These are phyloP conservation scores for Cystobasidiaceae sp. DNA, from an alignment of 1,284 basidiomycete species.

Conservation along the genomic window DNA sequence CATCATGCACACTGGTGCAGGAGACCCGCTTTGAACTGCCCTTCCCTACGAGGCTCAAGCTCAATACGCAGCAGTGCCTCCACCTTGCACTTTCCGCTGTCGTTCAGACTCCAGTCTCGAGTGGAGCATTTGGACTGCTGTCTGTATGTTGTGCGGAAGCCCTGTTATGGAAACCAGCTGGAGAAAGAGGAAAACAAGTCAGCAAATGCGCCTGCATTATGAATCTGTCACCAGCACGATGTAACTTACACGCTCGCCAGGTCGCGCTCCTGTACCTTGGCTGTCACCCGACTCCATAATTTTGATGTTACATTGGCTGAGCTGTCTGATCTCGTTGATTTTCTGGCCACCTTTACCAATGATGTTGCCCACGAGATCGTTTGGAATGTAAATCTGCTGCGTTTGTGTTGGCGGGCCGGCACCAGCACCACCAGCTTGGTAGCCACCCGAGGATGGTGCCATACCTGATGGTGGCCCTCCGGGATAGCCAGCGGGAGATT, in stretches of 20 bases:
- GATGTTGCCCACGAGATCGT: slow-evolving; percentile 81
- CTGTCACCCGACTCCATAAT: slow-evolving; percentile 96
- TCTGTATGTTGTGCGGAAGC: slow-evolving; percentile 86
- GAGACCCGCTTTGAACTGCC: too few relatives aligned
- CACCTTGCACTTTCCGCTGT: slow-evolving; percentile 2
- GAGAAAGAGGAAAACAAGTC: neutral
- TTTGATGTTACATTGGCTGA: slow-evolving; percentile 92
- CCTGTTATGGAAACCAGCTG: slow-evolving; percentile 86
- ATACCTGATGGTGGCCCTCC: too few relatives aligned
- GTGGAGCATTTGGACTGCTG: slow-evolving; percentile 90
- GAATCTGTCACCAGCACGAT: neutral
- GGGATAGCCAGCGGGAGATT: too few relatives aligned
- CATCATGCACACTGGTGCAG: too few relatives aligned
- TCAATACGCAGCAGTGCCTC: neutral
- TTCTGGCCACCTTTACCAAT: slow-evolving; percentile 98
- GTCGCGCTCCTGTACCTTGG: slow-evolving; percentile 50
- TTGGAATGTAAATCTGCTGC: slow-evolving; percentile 98
- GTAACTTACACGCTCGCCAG: slow-evolving; percentile 60
- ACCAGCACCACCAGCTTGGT: too few relatives aligned
- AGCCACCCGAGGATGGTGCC: too few relatives aligned
- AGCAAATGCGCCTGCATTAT: neutral
- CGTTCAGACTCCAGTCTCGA: slow-evolving; percentile 82
- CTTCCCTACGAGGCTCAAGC: neutral
- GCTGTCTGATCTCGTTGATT: slow-evolving; percentile 96
- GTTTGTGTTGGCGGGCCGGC: too few relatives aligned